Evolutionary conservation across 257 asterid genomes (phyloP), one percentile per base, ranked within the genome.

Genomic region (Nemophila menziesii): DNA sequence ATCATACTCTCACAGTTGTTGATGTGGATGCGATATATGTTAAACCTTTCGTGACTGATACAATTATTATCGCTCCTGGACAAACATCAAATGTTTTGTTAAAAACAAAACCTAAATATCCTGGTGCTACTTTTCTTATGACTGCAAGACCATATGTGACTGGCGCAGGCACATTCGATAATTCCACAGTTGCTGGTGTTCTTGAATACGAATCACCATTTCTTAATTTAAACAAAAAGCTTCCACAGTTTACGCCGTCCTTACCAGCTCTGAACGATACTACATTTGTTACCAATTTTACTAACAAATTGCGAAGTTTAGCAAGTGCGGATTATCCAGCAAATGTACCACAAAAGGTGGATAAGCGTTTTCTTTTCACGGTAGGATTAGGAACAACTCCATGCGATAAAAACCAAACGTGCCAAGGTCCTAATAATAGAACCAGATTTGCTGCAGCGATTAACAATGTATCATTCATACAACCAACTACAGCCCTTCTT

Each of bases 351-450:
- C 60, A 17, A 23, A 58, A 49, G 0, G 8, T 75, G 2, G 71
- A 74, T 12, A 62, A 39, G 43, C 67, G 24, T 2, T 75, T 71
- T 21, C 40, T 66, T 33, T 78, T 78, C 77, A 74, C 90, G 0
- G 46, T 71, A 0, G 72, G 81, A 1, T 63, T 78, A 0, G 81
- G 90, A 17, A 68, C 83, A 12, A 67, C 16, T 13, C 80, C 89
- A 0, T 78, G 82, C 39, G 78, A 29, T 29, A 10, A 56, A 24
- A 58, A 51, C 62, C 42, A 48, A 21, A 63, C 71, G 5, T 77
- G 87, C 24, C 77, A 73, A 55, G 82, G 87, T 0, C 87, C 87
- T 3, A 73, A 77, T n/a, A 73, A 77, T n/a, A 77, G 65, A 0
- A 67, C 75, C 4, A 70, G 57, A 44, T 73, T 73, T 19, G 60